Conservation (phyloP, 2,329 filamentous ascomycete genomes). For the Aspergillus quadrilineatus region DNA sequence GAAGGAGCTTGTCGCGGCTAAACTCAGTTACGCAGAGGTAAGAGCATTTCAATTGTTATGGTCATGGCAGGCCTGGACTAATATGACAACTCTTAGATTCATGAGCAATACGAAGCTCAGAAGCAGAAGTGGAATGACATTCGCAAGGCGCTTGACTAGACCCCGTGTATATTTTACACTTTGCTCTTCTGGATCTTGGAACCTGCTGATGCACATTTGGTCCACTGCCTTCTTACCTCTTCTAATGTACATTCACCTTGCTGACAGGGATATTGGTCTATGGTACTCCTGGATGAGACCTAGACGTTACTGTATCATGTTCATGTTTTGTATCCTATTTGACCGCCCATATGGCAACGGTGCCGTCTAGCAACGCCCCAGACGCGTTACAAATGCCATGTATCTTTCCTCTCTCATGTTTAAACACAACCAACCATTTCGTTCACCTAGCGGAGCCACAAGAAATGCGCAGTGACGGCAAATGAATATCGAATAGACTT, state of each 20-base stretch:
- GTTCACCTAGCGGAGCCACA: neutral
- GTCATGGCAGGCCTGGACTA: slow-evolving; percentile 2
- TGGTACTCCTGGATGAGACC: slow-evolving; percentile 18
- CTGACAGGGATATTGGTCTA: slow-evolving; percentile 11
- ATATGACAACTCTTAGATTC: slow-evolving; percentile 56
- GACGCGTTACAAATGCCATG: slow-evolving; percentile 17
- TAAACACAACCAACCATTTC: neutral
- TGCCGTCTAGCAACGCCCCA: slow-evolving; percentile 12
- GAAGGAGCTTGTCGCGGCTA: slow-evolving; percentile 85
- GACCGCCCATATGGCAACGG: slow-evolving; percentile 11
- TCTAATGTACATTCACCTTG: slow-evolving; percentile 19
- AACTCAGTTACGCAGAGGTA: slow-evolving; percentile 95
- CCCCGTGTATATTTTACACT: neutral
- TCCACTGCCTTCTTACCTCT: neutral
- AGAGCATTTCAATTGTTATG: slow-evolving; percentile 31
- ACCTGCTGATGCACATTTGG: slow-evolving; percentile 4
- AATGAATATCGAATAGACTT: slow-evolving; percentile 6
- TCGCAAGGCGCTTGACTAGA: slow-evolving; percentile 53
- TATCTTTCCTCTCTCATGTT: slow-evolving; percentile 9
- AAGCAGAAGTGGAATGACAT: slow-evolving; percentile 76
- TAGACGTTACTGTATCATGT: slow-evolving; percentile 22
- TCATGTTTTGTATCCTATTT: slow-evolving; percentile 16
- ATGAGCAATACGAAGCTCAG: slow-evolving; percentile 66
- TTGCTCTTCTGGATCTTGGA: neutral
- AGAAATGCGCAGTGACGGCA: neutral